These are phyloP conservation scores for Aspergillus awamori DNA, from an alignment of 2,329 filamentous ascomycete genomes.

Conservation along the genomic window DNA sequence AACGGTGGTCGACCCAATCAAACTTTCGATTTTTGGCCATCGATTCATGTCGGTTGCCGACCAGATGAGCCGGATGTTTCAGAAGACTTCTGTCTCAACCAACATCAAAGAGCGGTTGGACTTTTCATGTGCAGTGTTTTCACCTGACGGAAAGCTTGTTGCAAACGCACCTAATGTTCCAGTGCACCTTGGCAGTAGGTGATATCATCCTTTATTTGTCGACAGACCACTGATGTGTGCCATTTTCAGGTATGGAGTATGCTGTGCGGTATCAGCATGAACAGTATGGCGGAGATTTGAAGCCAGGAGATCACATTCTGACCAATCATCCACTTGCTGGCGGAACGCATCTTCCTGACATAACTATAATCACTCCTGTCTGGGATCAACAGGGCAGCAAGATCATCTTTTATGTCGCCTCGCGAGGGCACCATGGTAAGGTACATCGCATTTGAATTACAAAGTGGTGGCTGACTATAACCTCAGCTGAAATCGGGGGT, in stretches of 20 bases:
- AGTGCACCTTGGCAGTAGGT: slow-evolving; percentile 70
- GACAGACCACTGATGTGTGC: not conserved
- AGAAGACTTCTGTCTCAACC: slow-evolving; percentile 58
- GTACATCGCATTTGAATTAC: too few species aligned
- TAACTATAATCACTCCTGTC: slow-evolving; percentile 76
- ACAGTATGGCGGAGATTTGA: slow-evolving; percentile 77
- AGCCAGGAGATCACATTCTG: slow-evolving; percentile 78
- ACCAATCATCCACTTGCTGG: slow-evolving; percentile 84
- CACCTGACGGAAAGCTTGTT: slow-evolving; percentile 74
- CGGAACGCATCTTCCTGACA: slow-evolving; percentile 80
- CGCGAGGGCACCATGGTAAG: slow-evolving; percentile 70
- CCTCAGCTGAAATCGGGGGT: slow-evolving; percentile 71
- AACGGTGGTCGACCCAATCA: slow-evolving; percentile 52
- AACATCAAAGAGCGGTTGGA: slow-evolving; percentile 87
- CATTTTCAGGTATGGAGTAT: slow-evolving; percentile 64
- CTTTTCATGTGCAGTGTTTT: slow-evolving; percentile 81
- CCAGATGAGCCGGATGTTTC: slow-evolving; percentile 61
- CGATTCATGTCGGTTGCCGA: slow-evolving; percentile 63
- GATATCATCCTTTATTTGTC: not conserved
- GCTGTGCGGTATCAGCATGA: slow-evolving; percentile 77
- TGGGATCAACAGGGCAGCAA: slow-evolving; percentile 65
- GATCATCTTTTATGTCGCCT: slow-evolving; percentile 81
- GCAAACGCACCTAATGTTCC: slow-evolving; percentile 72
- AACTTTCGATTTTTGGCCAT: slow-evolving; percentile 59
- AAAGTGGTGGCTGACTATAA: not conserved